Evolutionary conservation across 2,329 filamentous ascomycete species (phyloP).

Genomic region (Dactylellina parvicollis): DNA sequence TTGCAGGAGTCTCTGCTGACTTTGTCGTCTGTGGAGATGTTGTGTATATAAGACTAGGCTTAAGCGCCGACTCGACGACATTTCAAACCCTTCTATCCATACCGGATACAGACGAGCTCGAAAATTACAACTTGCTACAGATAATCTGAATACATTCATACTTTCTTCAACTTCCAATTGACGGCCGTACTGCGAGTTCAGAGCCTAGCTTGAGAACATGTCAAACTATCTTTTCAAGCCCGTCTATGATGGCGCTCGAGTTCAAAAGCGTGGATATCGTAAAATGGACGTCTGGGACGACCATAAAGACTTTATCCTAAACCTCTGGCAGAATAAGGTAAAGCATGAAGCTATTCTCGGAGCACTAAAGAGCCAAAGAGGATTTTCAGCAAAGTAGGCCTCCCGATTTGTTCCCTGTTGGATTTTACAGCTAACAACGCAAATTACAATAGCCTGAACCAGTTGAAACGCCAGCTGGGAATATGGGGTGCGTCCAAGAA

Average conservation of each 20-base stretch:
- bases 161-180: no score
- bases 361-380: constrained; percentile 16
- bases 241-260: constrained; percentile 26
- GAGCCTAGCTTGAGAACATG: not conserved
- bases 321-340: constrained; percentile 11
- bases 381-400: constrained; percentile 35
- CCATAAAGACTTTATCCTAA: constrained; percentile 42
- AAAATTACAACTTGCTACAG: not conserved
- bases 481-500: constrained; percentile 38
- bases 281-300: constrained; percentile 36
- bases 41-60: constrained; percentile 13
- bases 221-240: constrained; percentile 33
- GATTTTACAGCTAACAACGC: constrained; percentile 23
- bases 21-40: not conserved
- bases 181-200: no score
- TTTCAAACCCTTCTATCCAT: not conserved
- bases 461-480: constrained; percentile 36
- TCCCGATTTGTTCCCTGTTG: constrained; percentile 1
- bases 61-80: not conserved
- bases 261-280: constrained; percentile 37
- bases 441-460: constrained; percentile 17
- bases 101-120: not conserved
- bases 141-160: no score
- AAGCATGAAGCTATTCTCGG: constrained; percentile 28
- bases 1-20: no score